These are phyloP conservation scores for Talaromyces sp. DNA, from an alignment of 2,329 filamentous ascomycete genomes.

Conservation along the genomic window DNA sequence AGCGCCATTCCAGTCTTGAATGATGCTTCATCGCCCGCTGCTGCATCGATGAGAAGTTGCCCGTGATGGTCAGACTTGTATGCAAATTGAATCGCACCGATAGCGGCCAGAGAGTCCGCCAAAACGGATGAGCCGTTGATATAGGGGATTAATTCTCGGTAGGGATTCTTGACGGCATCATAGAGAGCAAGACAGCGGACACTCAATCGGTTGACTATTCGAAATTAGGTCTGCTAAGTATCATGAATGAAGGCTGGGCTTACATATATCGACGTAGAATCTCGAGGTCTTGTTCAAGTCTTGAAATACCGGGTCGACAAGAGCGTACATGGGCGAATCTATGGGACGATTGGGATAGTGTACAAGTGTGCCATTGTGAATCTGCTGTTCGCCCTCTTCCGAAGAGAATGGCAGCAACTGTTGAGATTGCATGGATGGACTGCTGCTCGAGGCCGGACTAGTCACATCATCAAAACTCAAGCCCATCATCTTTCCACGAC, in stretches of 20 bases:
- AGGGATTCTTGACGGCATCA: constrained; percentile 46
- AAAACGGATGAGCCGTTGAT: constrained; percentile 45
- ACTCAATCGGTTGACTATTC: constrained; percentile 36
- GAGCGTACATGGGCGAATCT: constrained; percentile 34
- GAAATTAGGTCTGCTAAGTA: neutral
- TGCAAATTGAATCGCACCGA: constrained; percentile 48
- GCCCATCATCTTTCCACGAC: constrained; percentile 51
- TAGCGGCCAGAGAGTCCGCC: constrained; percentile 46
- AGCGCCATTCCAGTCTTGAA: constrained; percentile 26
- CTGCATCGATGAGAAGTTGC: neutral
- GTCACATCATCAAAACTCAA: constrained; percentile 45
- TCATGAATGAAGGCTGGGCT: constrained; percentile 16
- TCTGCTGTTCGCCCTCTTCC: constrained; percentile 1
- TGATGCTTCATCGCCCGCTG: constrained; percentile 15
- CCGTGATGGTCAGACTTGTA: constrained; percentile 32
- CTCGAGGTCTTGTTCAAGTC: constrained; percentile 43
- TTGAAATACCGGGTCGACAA: constrained; percentile 48
- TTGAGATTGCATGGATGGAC: neutral
- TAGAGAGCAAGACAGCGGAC: constrained; percentile 48
- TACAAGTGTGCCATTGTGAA: constrained; percentile 16
- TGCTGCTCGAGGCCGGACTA: constrained; percentile 1
- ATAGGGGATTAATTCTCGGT: constrained; percentile 47
- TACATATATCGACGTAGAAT: constrained; percentile 48
- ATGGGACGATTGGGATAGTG: constrained; percentile 19
- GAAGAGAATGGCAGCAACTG: constrained; percentile 5